Evolutionary conservation across 345 rosid genomes (phyloP), one percentile per base, ranked within the genome.

Genomic region (Ceriops decandra): DNA sequence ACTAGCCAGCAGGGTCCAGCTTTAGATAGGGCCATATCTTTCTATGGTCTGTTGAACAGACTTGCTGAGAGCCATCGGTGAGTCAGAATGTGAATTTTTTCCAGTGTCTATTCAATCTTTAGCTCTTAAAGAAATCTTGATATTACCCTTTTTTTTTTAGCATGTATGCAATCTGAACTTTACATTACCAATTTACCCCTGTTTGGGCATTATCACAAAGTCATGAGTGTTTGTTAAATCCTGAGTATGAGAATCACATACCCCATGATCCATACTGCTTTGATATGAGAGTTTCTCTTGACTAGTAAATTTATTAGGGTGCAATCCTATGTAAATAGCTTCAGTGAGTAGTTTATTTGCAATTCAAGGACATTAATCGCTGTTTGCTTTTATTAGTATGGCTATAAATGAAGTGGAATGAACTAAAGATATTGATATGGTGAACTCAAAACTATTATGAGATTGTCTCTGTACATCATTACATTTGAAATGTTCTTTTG

Each of bases 51-150:
- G 53, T 90, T 91, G 64, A 85, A 88, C 71, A 83, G 75, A 71
- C 98, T 95, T 74, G 84, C 81, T 64, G 98, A 95, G 77, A 87
- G 71, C 56, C 99, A 95, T 82, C 78, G 89, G 99, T 95, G 26
- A 86, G 85, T 75, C 16, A 15, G 46, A 58, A 19, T 58, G 3
- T 56, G 17, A n/a, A 21, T 27, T 47, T 38, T 28, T 33, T 46
- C 32, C 6, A 0, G 24, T 22, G 19, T 31, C 16, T 22, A 19
- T 56, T 4, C 27, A 49, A 35, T 19, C 8, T 7, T 27, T n/a
- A 28, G 5, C 4, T 42, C 49, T 42, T 13, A 3, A 42, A 42
- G 7, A 10, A 42, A 42, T 42, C 49, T 42, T 19, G 15, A 42
- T 42, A 42, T 13, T 42, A 42, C 49, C 49, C 3, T 13, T 9